These are phyloP conservation scores for Brasilioporus rufonigricans DNA, from an alignment of 768 basidiomycete species.

Conservation along the genomic window DNA sequence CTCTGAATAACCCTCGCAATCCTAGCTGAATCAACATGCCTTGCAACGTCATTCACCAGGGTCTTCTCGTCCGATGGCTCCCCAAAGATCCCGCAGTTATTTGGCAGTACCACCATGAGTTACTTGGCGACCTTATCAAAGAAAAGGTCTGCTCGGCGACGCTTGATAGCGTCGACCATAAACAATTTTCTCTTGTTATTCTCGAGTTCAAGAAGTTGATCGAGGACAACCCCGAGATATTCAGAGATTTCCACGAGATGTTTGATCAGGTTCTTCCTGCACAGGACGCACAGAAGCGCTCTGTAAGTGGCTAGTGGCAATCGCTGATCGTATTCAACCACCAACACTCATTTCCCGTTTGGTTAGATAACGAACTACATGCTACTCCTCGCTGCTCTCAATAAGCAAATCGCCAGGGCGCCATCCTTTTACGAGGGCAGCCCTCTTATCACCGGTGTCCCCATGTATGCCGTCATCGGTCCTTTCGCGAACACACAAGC, in stretches of 20 bases:
- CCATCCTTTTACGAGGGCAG: slow-evolving; percentile 9
- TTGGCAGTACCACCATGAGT: no score
- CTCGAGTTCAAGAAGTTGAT: no score
- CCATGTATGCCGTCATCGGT: slow-evolving; percentile 15
- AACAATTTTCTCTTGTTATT: no score
- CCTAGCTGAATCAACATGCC: slow-evolving; percentile 11
- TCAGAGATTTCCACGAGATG: slow-evolving; percentile 24
- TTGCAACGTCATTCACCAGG: no score
- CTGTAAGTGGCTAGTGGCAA: slow-evolving; percentile 2
- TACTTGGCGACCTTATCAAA: no score
- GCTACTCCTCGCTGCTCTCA: slow-evolving; percentile 7
- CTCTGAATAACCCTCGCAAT: neutral
- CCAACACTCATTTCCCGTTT: neutral
- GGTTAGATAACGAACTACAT: neutral
- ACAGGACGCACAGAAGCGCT: slow-evolving; percentile 1
- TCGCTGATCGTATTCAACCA: no score
- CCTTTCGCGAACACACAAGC: slow-evolving; percentile 19
- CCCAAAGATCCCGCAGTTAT: no score
- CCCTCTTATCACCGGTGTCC: slow-evolving; percentile 20
- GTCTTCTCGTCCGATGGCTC: slow-evolving; percentile 16
- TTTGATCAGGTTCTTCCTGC: slow-evolving; percentile 14
- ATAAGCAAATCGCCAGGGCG: slow-evolving; percentile 9
- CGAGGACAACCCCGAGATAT: no score
- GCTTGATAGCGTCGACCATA: no score
- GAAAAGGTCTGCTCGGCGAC: no score